A percentile compares a stretch with the other conserved stretches of the same genome.
Evolutionary conservation across 306 rosid species (phyloP).

Genomic region (Vigna radiata): DNA sequence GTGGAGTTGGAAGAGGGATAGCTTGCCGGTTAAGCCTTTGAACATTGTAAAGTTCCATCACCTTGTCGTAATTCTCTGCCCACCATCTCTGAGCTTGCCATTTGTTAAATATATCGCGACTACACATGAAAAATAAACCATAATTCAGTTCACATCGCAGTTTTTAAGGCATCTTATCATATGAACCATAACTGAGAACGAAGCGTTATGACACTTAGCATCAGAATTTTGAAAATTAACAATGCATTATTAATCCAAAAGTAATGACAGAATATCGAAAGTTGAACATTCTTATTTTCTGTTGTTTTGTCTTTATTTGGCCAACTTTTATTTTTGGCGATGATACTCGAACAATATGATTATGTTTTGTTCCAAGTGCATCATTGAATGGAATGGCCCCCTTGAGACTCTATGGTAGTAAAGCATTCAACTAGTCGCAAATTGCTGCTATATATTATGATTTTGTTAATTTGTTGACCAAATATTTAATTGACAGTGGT

Average conservation of each 20-base stretch:
- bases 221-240: constrained; percentile 25
- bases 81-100: constrained; percentile 78
- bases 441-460: constrained; percentile 17
- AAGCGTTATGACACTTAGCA: constrained; percentile 8
- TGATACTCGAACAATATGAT: neutral
- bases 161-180: constrained; percentile 6
- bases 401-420: constrained; percentile 7
- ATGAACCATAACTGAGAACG: constrained; percentile 15
- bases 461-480: constrained; percentile 33
- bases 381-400: constrained; percentile 9
- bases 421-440: constrained; percentile 36
- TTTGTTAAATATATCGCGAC: constrained; percentile 66
- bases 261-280: neutral
- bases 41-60: constrained; percentile 70
- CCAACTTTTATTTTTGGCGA: neutral
- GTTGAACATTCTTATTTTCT: constrained; percentile 4
- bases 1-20: constrained; percentile 63
- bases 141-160: constrained; percentile 24
- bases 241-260: constrained; percentile 14
- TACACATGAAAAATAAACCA: constrained; percentile 38
- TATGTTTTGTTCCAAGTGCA: neutral
- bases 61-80: constrained; percentile 66
- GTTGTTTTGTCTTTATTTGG: neutral
- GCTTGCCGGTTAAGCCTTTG: constrained; percentile 64
- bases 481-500: constrained; percentile 38